Conservation (phyloP, 2,329 filamentous ascomycete species). For the Botrytis porri region DNA sequence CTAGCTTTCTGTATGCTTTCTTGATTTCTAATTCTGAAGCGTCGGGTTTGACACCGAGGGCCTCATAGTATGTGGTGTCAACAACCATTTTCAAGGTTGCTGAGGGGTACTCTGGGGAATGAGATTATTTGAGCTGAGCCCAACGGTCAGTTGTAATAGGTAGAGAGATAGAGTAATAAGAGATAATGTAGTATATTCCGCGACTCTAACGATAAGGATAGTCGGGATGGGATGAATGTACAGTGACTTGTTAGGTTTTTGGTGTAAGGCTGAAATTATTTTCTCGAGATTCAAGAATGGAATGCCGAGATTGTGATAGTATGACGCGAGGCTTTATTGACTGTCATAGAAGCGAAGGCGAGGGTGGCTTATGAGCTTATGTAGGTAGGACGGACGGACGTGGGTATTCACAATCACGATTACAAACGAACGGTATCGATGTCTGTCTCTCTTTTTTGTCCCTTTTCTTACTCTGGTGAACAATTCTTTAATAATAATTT, state of each 20-base stretch:
- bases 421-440: neutral
- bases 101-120: neutral
- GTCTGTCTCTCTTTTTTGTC: neutral
- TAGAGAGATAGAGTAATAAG: neutral
- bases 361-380: neutral
- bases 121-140: conserved; percentile 1
- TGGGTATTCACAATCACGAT: neutral
- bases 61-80: conserved; percentile 53
- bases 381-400: too few relatives aligned
- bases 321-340: conserved; percentile 22
- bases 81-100: conserved; percentile 32
- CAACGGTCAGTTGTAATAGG: neutral
- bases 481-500: neutral
- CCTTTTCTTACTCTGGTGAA: neutral
- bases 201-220: neutral
- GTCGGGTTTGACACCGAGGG: conserved; percentile 76
- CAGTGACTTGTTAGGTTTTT: neutral
- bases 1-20: conserved; percentile 92
- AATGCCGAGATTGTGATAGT: conserved; percentile 4
- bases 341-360: neutral
- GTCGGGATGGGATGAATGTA: neutral
- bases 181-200: neutral
- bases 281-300: conserved; percentile 10
- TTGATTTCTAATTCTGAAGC: conserved; percentile 93
- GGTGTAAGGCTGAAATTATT: conserved; percentile 13